Percentiles rank a stretch among this genome's conserved stretches.
Conservation (phyloP, 2,329 filamentous ascomycete genomes). For the Moelleriella libera region DNA sequence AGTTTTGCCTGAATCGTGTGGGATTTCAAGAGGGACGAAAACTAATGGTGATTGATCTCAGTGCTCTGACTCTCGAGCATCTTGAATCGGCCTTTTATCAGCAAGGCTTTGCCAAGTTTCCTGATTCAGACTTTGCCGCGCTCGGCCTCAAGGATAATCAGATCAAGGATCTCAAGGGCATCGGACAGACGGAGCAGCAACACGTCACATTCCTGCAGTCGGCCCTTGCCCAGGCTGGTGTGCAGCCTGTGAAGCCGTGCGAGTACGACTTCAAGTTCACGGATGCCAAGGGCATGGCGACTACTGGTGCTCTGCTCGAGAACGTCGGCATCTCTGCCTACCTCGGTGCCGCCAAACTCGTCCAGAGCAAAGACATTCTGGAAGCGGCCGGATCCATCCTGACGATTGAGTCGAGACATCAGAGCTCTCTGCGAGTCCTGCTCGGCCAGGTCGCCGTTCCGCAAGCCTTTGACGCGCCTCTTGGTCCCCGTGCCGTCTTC, state of each 20-base stretch:
- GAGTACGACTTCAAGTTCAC: constrained; percentile 59
- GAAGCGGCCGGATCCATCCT: constrained; percentile 55
- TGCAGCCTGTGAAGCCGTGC: constrained; percentile 54
- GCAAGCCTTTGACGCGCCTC: constrained; percentile 55
- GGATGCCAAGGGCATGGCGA: constrained; percentile 52
- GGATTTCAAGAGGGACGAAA: background rate
- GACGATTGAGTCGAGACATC: constrained; percentile 60
- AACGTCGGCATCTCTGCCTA: constrained; percentile 62
- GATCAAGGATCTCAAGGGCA: constrained; percentile 38
- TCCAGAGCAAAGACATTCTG: constrained; percentile 46
- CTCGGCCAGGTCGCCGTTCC: constrained; percentile 45
- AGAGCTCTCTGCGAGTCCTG: constrained; percentile 54
- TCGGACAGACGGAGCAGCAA: constrained; percentile 47
- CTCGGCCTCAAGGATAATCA: constrained; percentile 16
- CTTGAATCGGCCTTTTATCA: constrained; percentile 62
- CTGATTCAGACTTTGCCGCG: constrained; percentile 48
- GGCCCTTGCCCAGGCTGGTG: constrained; percentile 46
- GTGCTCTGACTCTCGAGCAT: constrained; percentile 58
- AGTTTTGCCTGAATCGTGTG: constrained; percentile 10
- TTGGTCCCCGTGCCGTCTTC: constrained; percentile 56
- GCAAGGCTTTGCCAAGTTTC: constrained; percentile 54
- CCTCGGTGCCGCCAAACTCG: constrained; percentile 54
- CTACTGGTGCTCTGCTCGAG: constrained; percentile 56
- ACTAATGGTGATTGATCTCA: constrained; percentile 2
- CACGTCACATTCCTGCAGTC: constrained; percentile 29